phyloP scores from a whole-genome alignment of 78 protist species.

The Dictyostelium purpureum region DNA sequence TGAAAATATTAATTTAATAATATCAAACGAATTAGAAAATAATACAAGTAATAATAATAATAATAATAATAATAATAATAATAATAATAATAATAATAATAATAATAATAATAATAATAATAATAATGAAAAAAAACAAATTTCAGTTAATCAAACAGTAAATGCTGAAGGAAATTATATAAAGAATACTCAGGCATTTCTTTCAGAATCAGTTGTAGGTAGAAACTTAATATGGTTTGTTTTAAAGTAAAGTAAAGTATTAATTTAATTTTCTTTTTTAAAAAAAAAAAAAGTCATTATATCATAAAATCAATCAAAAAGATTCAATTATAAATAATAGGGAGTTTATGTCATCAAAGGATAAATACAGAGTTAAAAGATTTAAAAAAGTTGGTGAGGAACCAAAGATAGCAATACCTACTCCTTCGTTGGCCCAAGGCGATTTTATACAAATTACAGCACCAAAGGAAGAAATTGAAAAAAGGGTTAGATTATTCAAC shows the following conservation, averaged over 20 bases:
- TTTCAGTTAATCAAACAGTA: background rate
- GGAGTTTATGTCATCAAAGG: too few relatives aligned
- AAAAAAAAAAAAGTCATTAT: background rate
- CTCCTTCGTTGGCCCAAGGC: background rate
- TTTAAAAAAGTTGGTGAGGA: background rate
- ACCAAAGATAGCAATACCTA: background rate
- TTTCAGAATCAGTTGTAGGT: constrained; percentile 10
- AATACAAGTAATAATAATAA: background rate
- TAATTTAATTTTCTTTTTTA: background rate
- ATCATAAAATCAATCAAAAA: background rate
- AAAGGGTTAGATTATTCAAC: constrained; percentile 20
- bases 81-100: background rate
- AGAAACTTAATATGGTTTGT: background rate
- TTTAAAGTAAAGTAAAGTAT: background rate
- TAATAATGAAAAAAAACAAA: background rate
- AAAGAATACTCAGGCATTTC: constrained; percentile 1
- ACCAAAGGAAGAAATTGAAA: constrained; percentile 7
- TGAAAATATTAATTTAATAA: constrained; percentile 16
- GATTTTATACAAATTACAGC: constrained; percentile 46
- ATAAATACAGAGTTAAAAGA: background rate
- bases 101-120: background rate
- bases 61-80: background rate
- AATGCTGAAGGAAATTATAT: background rate
- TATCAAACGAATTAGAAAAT: background rate
- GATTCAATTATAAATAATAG: background rate